Percentiles rank a stretch among this genome's conserved stretches.
Evolutionary conservation across 1,284 basidiomycete genomes (phyloP).

Genomic region (Cutaneotrichosporon mucoides): DNA sequence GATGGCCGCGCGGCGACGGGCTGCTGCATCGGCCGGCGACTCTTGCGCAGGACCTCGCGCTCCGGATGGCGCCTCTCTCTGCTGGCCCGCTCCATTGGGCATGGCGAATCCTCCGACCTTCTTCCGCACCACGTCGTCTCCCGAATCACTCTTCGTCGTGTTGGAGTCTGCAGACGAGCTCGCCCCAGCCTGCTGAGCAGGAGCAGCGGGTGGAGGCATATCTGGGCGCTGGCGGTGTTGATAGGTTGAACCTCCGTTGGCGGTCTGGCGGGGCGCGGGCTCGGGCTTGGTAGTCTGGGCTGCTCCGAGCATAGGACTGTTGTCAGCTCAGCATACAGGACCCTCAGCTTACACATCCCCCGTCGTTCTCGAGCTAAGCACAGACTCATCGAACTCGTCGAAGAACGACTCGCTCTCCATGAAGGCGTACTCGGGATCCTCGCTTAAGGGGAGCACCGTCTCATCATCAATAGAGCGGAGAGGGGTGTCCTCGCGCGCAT

Average conservation of each 20-base stretch:
- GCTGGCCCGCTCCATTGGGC: constrained; percentile 4
- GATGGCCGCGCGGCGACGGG: background rate
- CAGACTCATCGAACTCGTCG: constrained; percentile 21
- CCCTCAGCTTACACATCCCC: constrained; percentile 14
- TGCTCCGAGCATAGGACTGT: constrained; percentile 8
- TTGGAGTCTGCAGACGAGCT: background rate
- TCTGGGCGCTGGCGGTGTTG: constrained; percentile 43
- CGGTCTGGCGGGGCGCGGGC: background rate
- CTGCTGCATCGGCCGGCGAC: background rate
- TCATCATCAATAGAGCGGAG: constrained; percentile 27
- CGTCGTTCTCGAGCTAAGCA: background rate
- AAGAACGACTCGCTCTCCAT: constrained; percentile 33
- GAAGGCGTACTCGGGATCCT: constrained; percentile 28
- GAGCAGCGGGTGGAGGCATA: constrained; percentile 4
- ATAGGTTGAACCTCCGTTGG: constrained; percentile 21
- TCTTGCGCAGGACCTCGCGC: background rate
- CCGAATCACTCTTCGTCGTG: background rate
- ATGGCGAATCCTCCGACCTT: constrained; percentile 9
- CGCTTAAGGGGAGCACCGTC: constrained; percentile 5
- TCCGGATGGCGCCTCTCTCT: background rate
- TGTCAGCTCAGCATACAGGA: background rate
- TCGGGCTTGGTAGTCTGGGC: background rate
- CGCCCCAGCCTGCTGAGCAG: background rate
- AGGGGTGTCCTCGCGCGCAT: constrained; percentile 17
- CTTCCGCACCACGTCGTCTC: background rate